These are phyloP conservation scores for Myxozyma udenii DNA, from an alignment of 805 yeast species.

Conservation along the genomic window DNA sequence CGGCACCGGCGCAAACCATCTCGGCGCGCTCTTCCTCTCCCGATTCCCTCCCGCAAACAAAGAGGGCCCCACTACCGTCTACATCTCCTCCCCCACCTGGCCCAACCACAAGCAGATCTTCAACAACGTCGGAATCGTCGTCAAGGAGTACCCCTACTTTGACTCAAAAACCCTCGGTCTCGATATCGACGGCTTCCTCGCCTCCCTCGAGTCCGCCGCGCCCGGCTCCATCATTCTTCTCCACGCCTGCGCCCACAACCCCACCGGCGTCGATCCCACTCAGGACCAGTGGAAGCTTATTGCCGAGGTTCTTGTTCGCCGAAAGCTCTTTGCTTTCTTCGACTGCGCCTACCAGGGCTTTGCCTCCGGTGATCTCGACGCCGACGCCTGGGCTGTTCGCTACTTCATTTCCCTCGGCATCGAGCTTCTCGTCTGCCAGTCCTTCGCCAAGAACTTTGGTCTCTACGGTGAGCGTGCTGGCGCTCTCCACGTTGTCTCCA, in stretches of 20 bases:
- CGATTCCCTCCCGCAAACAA: slow-evolving; percentile 38
- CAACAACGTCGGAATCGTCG: slow-evolving; percentile 61
- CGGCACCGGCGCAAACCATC: slow-evolving; percentile 88
- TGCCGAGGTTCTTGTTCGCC: slow-evolving; percentile 53
- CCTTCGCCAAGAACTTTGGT: slow-evolving; percentile 94
- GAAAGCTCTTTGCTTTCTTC: slow-evolving; percentile 66
- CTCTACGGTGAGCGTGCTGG: slow-evolving; percentile 98
- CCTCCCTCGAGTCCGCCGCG: slow-evolving; percentile 62
- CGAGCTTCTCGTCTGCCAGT: slow-evolving; percentile 81
- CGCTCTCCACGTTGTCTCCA: slow-evolving; percentile 69
- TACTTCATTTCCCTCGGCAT: slow-evolving; percentile 47
- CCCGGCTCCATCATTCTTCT: slow-evolving; percentile 74
- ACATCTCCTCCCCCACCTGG: slow-evolving; percentile 93
- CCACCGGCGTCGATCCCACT: slow-evolving; percentile 94
- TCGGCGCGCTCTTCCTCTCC: slow-evolving; percentile 70
- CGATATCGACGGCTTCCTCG: slow-evolving; percentile 65
- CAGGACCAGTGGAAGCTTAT: slow-evolving; percentile 75
- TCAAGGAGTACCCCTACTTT: slow-evolving; percentile 83
- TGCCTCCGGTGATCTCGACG: slow-evolving; percentile 79
- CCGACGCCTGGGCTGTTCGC: slow-evolving; percentile 81
- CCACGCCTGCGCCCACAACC: slow-evolving; percentile 97
- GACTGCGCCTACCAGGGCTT: slow-evolving; percentile 98
- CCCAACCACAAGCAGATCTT: slow-evolving; percentile 90
- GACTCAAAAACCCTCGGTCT: slow-evolving; percentile 64
- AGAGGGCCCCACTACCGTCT: slow-evolving; percentile 48